These are phyloP conservation scores for Rhizopus arrhizus DNA, from an alignment of 371 early-diverging fungal genomes.

Conservation along the genomic window DNA sequence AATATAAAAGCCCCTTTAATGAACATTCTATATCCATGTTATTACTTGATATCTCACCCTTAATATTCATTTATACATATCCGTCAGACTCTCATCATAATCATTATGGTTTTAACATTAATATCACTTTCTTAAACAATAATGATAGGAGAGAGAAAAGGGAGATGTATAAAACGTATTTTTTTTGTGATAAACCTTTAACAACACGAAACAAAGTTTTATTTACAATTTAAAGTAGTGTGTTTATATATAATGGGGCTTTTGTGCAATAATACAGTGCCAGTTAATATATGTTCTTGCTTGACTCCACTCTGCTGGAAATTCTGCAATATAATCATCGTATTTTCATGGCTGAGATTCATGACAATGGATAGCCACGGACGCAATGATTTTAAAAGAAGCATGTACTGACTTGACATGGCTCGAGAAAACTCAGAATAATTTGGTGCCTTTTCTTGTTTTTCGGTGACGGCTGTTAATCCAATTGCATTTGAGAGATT, in stretches of 20 bases:
- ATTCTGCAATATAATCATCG: constrained; percentile 29
- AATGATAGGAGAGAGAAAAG: not conserved
- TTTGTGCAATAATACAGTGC: constrained; percentile 51
- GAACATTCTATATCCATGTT: constrained; percentile 38
- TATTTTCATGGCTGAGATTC: constrained; percentile 34
- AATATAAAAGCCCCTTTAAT: constrained; percentile 29
- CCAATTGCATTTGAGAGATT: not conserved
- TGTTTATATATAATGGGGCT: constrained; percentile 29
- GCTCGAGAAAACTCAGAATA: constrained; percentile 38
- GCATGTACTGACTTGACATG: constrained; percentile 41
- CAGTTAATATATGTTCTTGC: constrained; percentile 47
- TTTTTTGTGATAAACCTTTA: too few relatives aligned
- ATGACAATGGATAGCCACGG: constrained; percentile 46
- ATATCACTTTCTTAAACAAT: constrained; percentile 34
- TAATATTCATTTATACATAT: constrained; percentile 64
- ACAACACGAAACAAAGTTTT: not conserved
- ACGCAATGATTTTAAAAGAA: constrained; percentile 37
- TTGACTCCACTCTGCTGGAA: constrained; percentile 44
- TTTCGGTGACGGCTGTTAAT: not conserved
- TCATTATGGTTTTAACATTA: constrained; percentile 61
- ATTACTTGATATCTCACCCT: constrained; percentile 62
- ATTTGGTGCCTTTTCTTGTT: constrained; percentile 1
- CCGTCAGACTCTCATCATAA: constrained; percentile 64
- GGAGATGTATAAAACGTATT: not conserved
- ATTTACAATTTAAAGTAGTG: not conserved